Percentiles rank a stretch among this genome's conserved stretches.
Conservation (phyloP, 2,329 filamentous ascomycete genomes). For the Colletotrichum incanum region DNA sequence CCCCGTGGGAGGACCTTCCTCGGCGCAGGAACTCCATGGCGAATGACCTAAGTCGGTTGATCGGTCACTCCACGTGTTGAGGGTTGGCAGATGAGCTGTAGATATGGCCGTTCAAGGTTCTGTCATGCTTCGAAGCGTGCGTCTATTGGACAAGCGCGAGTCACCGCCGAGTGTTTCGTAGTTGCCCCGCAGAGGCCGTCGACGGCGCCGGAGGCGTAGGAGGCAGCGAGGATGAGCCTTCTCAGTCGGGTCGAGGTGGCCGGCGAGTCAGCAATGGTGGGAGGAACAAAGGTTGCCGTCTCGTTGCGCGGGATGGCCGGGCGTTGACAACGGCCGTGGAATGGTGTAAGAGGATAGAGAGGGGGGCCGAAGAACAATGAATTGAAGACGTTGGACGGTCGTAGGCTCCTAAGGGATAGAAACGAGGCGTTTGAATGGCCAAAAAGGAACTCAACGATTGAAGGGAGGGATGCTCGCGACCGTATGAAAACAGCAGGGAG, state of each 20-base stretch:
- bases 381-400: background rate
- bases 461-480: slow-evolving; percentile 18
- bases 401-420: background rate
- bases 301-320: slow-evolving; percentile 14
- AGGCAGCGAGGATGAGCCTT: slow-evolving; percentile 16
- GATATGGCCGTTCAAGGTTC: slow-evolving; percentile 23
- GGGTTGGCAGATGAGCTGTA: slow-evolving; percentile 7
- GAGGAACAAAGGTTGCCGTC: slow-evolving; percentile 27
- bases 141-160: slow-evolving; percentile 1
- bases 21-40: slow-evolving; percentile 40
- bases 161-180: slow-evolving; percentile 21
- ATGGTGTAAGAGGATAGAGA: slow-evolving; percentile 1
- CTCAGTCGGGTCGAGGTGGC: background rate
- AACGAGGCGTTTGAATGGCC: background rate
- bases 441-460: background rate
- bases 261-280: slow-evolving; percentile 18
- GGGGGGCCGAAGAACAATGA: slow-evolving; percentile 7
- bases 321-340: slow-evolving; percentile 3
- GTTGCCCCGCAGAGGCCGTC: slow-evolving; percentile 17
- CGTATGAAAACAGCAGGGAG: slow-evolving; percentile 1
- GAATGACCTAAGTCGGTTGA: background rate
- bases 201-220: slow-evolving; percentile 8
- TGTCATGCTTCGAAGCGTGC: slow-evolving; percentile 25
- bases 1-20: slow-evolving; percentile 17
- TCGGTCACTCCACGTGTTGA: no score